Percentiles rank a stretch among this genome's conserved stretches.
Conservation (phyloP, 1,284 basidiomycete genomes). For the Phylloporus gajari region DNA sequence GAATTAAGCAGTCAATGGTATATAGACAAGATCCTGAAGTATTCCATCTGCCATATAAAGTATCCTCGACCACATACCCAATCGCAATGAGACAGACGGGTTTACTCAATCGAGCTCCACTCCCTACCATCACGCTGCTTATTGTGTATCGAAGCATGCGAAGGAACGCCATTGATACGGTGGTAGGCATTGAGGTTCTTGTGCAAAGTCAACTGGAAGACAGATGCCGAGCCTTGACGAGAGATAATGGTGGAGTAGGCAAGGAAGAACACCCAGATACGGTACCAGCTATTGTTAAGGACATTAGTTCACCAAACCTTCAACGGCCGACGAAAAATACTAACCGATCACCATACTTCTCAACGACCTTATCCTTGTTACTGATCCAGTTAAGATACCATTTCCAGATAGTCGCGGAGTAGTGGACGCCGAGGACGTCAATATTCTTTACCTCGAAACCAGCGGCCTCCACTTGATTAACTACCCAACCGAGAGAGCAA, state of each 20-base stretch:
- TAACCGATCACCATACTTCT: constrained; percentile 86
- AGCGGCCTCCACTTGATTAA: constrained; percentile 85
- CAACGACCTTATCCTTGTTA: constrained; percentile 89
- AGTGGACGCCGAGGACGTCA: constrained; percentile 97
- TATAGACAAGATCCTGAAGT: constrained; percentile 23
- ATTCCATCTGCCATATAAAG: constrained; percentile 25
- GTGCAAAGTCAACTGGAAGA: constrained; percentile 96
- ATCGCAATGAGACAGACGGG: neutral
- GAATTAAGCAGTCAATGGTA: constrained; percentile 43
- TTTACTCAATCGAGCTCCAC: constrained; percentile 41
- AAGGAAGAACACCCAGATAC: constrained; percentile 92
- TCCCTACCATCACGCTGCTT: constrained; percentile 46
- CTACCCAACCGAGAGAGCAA: constrained; percentile 95
- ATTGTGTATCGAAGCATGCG: constrained; percentile 79
- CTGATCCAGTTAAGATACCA: constrained; percentile 97
- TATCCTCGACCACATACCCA: constrained; percentile 7
- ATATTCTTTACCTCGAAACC: constrained; percentile 98
- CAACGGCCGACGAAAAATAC: constrained; percentile 4
- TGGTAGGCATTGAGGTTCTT: constrained; percentile 98
- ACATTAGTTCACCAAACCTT: neutral
- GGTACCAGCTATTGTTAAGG: constrained; percentile 67
- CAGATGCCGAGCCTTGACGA: constrained; percentile 86
- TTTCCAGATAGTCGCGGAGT: constrained; percentile 91
- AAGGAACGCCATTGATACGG: constrained; percentile 82
- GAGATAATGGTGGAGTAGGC: constrained; percentile 81